Percentiles rank a stretch among this genome's conserved stretches.
phyloP scores from a whole-genome alignment of 2,329 filamentous ascomycete species.

The Domatiomyces catenatus region DNA sequence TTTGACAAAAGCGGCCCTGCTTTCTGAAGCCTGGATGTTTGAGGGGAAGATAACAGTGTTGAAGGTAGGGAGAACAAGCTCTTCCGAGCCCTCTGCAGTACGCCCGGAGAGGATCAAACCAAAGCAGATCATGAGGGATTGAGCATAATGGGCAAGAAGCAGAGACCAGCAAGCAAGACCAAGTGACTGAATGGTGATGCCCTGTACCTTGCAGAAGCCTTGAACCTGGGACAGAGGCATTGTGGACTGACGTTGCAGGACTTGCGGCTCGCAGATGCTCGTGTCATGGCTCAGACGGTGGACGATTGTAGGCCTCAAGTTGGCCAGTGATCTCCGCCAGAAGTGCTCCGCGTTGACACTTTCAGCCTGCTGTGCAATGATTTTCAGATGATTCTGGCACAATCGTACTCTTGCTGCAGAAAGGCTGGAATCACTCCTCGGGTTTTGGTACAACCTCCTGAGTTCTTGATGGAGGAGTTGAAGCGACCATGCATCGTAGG shows the following conservation, averaged over 20 bases:
- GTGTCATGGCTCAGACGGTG: neutral
- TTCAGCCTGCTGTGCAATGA: slow-evolving; percentile 35
- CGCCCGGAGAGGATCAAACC: slow-evolving; percentile 73
- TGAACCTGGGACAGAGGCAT: slow-evolving; percentile 30
- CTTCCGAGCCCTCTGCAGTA: slow-evolving; percentile 53
- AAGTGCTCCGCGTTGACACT: slow-evolving; percentile 41
- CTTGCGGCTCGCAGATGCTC: slow-evolving; percentile 19
- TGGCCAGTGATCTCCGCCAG: slow-evolving; percentile 52
- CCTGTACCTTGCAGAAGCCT: slow-evolving; percentile 48
- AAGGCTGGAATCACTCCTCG: neutral
- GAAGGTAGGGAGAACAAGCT: slow-evolving; percentile 75
- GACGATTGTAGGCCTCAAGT: slow-evolving; percentile 4
- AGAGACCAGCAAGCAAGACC: slow-evolving; percentile 64
- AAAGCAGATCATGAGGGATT: slow-evolving; percentile 60
- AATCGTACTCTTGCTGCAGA: neutral
- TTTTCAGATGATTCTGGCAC: slow-evolving; percentile 34
- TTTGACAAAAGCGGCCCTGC: slow-evolving; percentile 45
- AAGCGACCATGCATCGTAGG: slow-evolving; percentile 84
- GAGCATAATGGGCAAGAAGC: slow-evolving; percentile 47
- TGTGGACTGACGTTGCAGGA: slow-evolving; percentile 33
- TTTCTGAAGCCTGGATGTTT: slow-evolving; percentile 50
- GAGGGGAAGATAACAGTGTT: slow-evolving; percentile 68
- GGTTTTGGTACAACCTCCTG: slow-evolving; percentile 1
- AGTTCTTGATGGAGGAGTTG: slow-evolving; percentile 52
- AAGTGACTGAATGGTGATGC: slow-evolving; percentile 60